Evolutionary conservation across 176 grass and related monocot genomes (phyloP).

Genomic region (Musa itinerans): DNA sequence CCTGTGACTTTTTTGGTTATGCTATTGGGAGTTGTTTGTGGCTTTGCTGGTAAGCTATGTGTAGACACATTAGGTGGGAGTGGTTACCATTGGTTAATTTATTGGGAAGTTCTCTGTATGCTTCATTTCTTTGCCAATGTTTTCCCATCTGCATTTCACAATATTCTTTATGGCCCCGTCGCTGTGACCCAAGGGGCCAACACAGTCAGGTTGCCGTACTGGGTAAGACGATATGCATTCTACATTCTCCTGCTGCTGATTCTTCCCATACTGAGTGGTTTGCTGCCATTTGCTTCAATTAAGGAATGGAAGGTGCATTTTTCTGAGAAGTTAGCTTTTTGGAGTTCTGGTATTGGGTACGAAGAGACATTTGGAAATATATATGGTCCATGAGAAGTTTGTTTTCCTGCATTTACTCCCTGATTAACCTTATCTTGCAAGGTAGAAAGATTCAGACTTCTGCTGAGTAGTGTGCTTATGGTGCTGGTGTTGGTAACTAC

Average conservation of each 20-base stretch:
- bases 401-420: no score
- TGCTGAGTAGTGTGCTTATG: no score
- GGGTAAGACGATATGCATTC: slow-evolving; percentile 58
- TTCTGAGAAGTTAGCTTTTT: slow-evolving; percentile 11
- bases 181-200: slow-evolving; percentile 26
- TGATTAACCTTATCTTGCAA: no score
- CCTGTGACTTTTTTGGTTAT: slow-evolving; percentile 77
- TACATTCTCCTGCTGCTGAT: slow-evolving; percentile 51
- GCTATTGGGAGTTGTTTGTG: slow-evolving; percentile 62
- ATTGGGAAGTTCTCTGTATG: slow-evolving; percentile 63
- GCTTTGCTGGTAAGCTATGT: slow-evolving; percentile 69
- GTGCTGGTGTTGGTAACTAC: no score
- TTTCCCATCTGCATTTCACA: slow-evolving; percentile 49
- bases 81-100: slow-evolving; percentile 72
- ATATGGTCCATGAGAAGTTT: slow-evolving; percentile 19
- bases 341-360: not conserved
- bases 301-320: slow-evolving; percentile 57
- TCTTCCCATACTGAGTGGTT: slow-evolving; percentile 49
- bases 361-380: not conserved
- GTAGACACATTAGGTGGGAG: slow-evolving; percentile 54
- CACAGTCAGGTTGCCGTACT: slow-evolving; percentile 33
- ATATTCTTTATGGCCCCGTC: slow-evolving; percentile 63
- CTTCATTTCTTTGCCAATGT: slow-evolving; percentile 73
- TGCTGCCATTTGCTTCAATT: slow-evolving; percentile 75
- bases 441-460: no score